phyloP scores from a whole-genome alignment of 257 asterid genomes.

The Agastache rugosa region DNA sequence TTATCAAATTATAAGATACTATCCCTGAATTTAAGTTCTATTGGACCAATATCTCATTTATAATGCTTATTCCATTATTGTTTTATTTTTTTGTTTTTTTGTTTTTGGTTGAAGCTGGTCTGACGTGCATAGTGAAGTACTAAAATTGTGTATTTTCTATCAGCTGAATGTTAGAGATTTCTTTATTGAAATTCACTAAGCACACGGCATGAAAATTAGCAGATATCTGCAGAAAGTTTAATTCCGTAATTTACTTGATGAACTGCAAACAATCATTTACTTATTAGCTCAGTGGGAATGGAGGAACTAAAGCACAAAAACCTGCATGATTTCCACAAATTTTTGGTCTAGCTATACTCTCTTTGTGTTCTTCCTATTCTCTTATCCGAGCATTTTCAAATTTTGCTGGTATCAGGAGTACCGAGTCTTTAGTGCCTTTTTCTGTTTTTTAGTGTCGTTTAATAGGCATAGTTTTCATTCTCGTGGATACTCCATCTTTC shows the following conservation, averaged over 20 bases:
- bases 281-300: neutral
- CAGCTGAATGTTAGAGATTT: neutral
- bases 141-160: neutral
- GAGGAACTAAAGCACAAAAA: conserved; percentile 4
- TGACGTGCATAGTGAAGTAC: neutral
- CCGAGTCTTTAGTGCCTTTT: no score
- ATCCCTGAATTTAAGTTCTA: no score
- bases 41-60: conserved; percentile 9
- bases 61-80: neutral
- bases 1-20: neutral
- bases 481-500: no score
- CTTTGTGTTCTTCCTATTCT: neutral
- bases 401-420: no score
- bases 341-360: neutral
- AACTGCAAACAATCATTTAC: neutral
- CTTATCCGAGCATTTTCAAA: no score
- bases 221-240: no score
- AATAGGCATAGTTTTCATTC: neutral
- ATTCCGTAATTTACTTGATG: no score
- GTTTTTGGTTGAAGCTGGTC: conserved; percentile 24
- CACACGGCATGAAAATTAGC: neutral
- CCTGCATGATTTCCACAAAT: neutral
- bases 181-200: neutral
- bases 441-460: neutral
- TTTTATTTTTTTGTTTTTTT: no score